phyloP scores from a whole-genome alignment of 495 filamentous ascomycete genomes.

The Penicillium turbatum region DNA sequence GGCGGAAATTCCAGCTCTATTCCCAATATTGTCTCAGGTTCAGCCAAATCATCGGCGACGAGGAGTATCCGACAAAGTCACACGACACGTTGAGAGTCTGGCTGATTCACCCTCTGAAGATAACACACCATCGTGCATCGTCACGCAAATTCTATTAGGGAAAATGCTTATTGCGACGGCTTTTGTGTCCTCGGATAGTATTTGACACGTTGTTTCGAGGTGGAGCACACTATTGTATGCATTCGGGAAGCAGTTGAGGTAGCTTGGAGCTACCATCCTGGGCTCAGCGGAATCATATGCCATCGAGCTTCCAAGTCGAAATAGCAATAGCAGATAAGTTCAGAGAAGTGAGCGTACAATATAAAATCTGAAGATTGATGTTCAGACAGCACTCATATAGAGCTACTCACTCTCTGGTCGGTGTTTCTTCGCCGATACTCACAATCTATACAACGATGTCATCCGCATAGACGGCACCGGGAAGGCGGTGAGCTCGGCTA shows the following conservation, averaged over 20 bases:
- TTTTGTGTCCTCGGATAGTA: background rate
- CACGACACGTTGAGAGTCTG: slow-evolving; percentile 1
- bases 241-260: background rate
- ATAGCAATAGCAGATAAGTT: too few species aligned
- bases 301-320: background rate
- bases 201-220: too few species aligned
- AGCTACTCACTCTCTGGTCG: too few species aligned
- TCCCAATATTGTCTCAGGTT: slow-evolving; percentile 46
- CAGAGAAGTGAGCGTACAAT: too few species aligned
- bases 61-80: slow-evolving; percentile 1
- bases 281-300: background rate
- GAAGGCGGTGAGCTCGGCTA: slow-evolving; percentile 25
- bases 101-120: background rate
- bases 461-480: background rate
- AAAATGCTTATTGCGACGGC: background rate
- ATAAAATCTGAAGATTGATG: too few species aligned
- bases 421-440: background rate
- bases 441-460: background rate
- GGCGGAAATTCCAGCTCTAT: slow-evolving; percentile 32
- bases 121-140: background rate
- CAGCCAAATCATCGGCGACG: slow-evolving; percentile 13
- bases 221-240: background rate
- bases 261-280: background rate
- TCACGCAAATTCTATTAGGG: background rate
- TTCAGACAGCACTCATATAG: too few species aligned